phyloP scores from a whole-genome alignment of 192 early-diverging fungal species.

The Entomortierella parvispora region DNA sequence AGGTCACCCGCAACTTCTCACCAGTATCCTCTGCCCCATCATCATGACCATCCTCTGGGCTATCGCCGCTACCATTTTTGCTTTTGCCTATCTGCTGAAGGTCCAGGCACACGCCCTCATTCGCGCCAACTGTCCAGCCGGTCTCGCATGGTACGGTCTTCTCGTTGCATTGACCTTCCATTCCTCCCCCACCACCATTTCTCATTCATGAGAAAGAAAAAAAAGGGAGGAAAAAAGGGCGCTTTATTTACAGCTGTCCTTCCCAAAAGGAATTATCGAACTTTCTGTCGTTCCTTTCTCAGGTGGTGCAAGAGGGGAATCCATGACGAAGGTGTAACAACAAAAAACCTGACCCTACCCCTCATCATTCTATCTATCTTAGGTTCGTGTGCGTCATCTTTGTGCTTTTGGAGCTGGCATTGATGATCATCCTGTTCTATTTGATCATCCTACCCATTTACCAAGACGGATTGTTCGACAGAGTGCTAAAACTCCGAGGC shows the following conservation, averaged over 20 bases:
- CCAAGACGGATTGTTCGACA: slow-evolving; percentile 69
- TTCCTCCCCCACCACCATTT: too few species aligned
- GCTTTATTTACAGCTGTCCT: too few species aligned
- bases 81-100: slow-evolving; percentile 63
- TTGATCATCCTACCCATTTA: slow-evolving; percentile 66
- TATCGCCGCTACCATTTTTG: slow-evolving; percentile 25
- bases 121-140: slow-evolving; percentile 57
- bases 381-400: slow-evolving; percentile 65
- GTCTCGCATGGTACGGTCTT: slow-evolving; percentile 67
- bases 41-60: slow-evolving; percentile 48
- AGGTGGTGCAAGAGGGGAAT: too few species aligned
- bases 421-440: slow-evolving; percentile 65
- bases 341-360: too few species aligned
- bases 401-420: slow-evolving; percentile 62
- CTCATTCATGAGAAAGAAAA: too few species aligned
- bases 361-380: not conserved
- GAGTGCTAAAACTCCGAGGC: slow-evolving; percentile 58
- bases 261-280: too few species aligned
- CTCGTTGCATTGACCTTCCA: too few species aligned
- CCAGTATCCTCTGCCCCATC: slow-evolving; percentile 39
- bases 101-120: slow-evolving; percentile 70
- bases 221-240: too few species aligned
- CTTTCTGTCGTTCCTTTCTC: too few species aligned
- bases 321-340: too few species aligned
- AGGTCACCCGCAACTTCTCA: slow-evolving; percentile 38